Conservation (phyloP, 23 red algal genomes). For the Cyanidium caldarium region DNA sequence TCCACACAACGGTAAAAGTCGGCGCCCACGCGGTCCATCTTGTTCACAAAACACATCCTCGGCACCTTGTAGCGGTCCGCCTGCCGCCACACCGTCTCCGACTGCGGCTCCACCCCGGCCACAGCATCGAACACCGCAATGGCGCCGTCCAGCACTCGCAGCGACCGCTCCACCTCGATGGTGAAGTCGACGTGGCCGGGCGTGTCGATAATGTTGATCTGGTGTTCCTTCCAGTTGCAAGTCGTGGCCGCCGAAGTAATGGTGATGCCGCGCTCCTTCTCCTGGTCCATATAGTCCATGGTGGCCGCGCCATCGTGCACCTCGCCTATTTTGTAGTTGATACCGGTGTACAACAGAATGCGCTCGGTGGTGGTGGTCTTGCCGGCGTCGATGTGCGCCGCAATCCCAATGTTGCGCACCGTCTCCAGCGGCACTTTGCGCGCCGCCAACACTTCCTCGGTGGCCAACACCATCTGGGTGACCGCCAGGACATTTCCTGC, state of each 20-base stretch:
- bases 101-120: slow-evolving; percentile 90
- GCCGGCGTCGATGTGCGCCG: slow-evolving; percentile 80
- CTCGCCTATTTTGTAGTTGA: slow-evolving; percentile 96
- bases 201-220: slow-evolving; percentile 99
- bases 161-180: slow-evolving; percentile 87
- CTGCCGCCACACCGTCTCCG: slow-evolving; percentile 97
- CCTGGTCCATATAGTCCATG: slow-evolving; percentile 99
- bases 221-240: slow-evolving; percentile 71
- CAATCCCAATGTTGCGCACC: slow-evolving; percentile 69
- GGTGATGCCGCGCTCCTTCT: slow-evolving; percentile 94
- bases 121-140: slow-evolving; percentile 94
- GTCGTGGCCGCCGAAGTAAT: slow-evolving; percentile 96
- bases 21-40: slow-evolving; percentile 93
- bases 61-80: slow-evolving; percentile 87
- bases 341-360: slow-evolving; percentile 97
- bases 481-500: background rate
- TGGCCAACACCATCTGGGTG: background rate
- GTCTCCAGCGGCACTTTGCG: background rate
- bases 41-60: slow-evolving; percentile 98
- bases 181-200: slow-evolving; percentile 99
- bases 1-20: slow-evolving; percentile 93
- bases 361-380: slow-evolving; percentile 99
- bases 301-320: slow-evolving; percentile 96
- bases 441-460: background rate
- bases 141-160: slow-evolving; percentile 94